These are phyloP conservation scores for Seiridium unicorne DNA, from an alignment of 2,329 filamentous ascomycete genomes.

Conservation along the genomic window DNA sequence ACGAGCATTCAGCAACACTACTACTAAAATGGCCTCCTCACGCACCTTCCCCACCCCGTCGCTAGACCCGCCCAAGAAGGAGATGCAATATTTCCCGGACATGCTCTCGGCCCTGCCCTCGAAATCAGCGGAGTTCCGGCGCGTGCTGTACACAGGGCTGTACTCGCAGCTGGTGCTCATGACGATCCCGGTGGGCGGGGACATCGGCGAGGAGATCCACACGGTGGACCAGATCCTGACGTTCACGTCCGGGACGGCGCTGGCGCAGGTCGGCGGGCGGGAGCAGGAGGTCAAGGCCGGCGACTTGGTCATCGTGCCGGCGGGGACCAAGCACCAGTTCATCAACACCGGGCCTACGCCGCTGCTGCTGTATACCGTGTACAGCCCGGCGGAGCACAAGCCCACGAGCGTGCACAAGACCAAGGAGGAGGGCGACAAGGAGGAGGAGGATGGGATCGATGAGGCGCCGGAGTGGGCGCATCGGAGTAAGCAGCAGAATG, in stretches of 20 bases:
- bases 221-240: conserved; percentile 64
- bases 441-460: conserved; percentile 60
- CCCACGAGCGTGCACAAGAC: conserved; percentile 58
- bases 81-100: conserved; percentile 61
- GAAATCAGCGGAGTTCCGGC: conserved; percentile 56
- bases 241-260: conserved; percentile 58
- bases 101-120: conserved; percentile 52
- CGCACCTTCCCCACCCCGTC: conserved; percentile 25
- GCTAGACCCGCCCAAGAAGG: conserved; percentile 40
- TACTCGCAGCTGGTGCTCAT: conserved; percentile 64
- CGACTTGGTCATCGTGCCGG: conserved; percentile 49
- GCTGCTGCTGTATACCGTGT: conserved; percentile 61
- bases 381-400: conserved; percentile 61
- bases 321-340: conserved; percentile 66
- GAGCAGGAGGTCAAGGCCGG: conserved; percentile 46
- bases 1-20: not conserved
- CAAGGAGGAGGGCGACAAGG: conserved; percentile 61
- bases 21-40: conserved; percentile 21
- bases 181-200: conserved; percentile 61
- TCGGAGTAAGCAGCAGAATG: conserved; percentile 56
- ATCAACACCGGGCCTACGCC: conserved; percentile 59
- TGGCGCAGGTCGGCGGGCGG: conserved; percentile 57
- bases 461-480: conserved; percentile 59
- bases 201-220: conserved; percentile 66
- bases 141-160: conserved; percentile 58